phyloP scores from a whole-genome alignment of 345 rosid genomes.

The Raphanus sativus region DNA sequence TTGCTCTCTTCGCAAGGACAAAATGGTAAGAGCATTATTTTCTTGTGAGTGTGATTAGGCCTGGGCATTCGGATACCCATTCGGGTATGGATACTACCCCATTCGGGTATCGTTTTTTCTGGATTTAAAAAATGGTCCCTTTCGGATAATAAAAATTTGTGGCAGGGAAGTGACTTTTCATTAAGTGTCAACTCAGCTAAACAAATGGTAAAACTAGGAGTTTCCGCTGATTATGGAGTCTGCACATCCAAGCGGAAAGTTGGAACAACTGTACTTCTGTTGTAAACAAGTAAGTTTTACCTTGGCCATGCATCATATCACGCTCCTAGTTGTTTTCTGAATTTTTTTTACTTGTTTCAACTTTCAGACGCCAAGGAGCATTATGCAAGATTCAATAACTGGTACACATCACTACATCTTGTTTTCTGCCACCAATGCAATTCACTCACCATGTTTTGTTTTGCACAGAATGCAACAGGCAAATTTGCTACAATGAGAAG shows the following conservation, averaged over 20 bases:
- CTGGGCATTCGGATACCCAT: too few species aligned
- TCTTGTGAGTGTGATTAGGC: neutral
- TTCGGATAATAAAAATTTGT: too few species aligned
- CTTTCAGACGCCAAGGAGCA: conserved; percentile 66
- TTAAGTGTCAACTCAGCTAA: conserved; percentile 62
- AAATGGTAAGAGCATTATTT: conserved; percentile 43
- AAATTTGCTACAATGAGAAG: conserved; percentile 54
- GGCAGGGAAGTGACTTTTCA: conserved; percentile 69
- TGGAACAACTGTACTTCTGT: conserved; percentile 68
- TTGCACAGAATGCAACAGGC: conserved; percentile 67
- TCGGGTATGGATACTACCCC: too few species aligned
- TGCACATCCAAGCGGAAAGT: conserved; percentile 78
- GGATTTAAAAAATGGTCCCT: too few species aligned
- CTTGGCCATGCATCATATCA: neutral
- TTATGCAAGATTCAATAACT: conserved; percentile 69
- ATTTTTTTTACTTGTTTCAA: conserved; percentile 9
- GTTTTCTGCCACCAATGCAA: conserved; percentile 8
- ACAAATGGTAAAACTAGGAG: conserved; percentile 77
- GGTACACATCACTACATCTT: conserved; percentile 42
- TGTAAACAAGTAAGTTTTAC: conserved; percentile 65
- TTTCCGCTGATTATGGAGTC: conserved; percentile 83
- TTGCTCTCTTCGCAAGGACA: conserved; percentile 65
- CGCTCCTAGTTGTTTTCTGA: neutral
- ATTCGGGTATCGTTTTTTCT: too few species aligned
- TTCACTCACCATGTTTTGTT: conserved; percentile 3